These are phyloP conservation scores for Lentinula boryana DNA, from an alignment of 768 basidiomycete genomes.

Conservation along the genomic window DNA sequence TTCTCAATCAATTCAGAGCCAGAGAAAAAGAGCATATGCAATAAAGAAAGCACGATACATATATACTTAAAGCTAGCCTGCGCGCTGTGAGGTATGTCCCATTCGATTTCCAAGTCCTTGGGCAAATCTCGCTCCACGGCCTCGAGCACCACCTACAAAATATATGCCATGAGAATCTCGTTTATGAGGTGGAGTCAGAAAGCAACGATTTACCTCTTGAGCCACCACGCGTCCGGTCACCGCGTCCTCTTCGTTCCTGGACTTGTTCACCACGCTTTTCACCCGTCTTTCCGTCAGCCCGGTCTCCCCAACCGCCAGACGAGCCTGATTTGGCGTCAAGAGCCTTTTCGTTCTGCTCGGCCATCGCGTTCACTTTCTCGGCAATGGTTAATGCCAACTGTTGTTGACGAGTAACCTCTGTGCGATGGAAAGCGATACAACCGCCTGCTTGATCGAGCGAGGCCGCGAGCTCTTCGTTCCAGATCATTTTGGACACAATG, in stretches of 20 bases:
- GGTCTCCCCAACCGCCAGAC: conserved; percentile 55
- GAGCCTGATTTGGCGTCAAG: conserved; percentile 81
- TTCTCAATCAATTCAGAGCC: neutral
- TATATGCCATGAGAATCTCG: neutral
- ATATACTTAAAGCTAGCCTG: neutral
- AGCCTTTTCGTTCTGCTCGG: conserved; percentile 90
- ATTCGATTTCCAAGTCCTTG: conserved; percentile 82
- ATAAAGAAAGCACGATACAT: neutral
- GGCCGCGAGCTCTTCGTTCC: conserved; percentile 91
- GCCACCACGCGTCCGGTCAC: conserved; percentile 59
- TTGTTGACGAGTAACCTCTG: conserved; percentile 84
- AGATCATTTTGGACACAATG: conserved; percentile 97
- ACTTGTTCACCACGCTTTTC: conserved; percentile 79
- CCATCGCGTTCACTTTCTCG: conserved; percentile 79
- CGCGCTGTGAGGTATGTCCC: conserved; percentile 17
- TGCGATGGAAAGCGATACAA: conserved; percentile 89
- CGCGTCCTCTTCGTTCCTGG: conserved; percentile 71
- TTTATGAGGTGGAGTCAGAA: neutral
- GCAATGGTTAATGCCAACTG: conserved; percentile 86
- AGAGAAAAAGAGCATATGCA: neutral
- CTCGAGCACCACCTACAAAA: conserved; percentile 52
- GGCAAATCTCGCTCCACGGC: conserved; percentile 74
- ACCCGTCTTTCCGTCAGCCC: conserved; percentile 63
- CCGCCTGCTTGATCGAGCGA: conserved; percentile 88
- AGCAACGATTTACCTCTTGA: conserved; percentile 42